A percentile compares a stretch with the other conserved stretches of the same genome.
phyloP scores from a whole-genome alignment of 495 filamentous ascomycete species.

The Parathielavia appendiculata region DNA sequence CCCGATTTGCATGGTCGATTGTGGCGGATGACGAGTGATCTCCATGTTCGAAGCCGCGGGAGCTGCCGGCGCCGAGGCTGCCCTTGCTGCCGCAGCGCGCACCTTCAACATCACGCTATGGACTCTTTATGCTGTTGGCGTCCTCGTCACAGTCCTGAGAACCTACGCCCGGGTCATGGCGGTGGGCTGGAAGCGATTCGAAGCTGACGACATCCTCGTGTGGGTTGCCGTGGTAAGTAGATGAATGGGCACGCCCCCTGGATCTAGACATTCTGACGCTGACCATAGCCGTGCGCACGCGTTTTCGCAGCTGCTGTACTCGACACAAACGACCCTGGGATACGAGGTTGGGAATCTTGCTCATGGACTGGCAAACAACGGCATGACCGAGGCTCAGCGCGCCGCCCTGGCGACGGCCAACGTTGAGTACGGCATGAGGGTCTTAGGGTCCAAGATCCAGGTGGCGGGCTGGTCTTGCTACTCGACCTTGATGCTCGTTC shows the following conservation, averaged over 20 bases:
- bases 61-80: slow-evolving; percentile 34
- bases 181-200: slow-evolving; percentile 33
- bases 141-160: slow-evolving; percentile 32
- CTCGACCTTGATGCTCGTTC: slow-evolving; percentile 46
- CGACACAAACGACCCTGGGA: slow-evolving; percentile 34
- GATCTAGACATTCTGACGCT: background rate
- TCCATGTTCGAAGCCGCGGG: slow-evolving; percentile 1
- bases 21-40: too few species aligned
- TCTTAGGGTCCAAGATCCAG: slow-evolving; percentile 56
- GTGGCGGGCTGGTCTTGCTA: slow-evolving; percentile 55
- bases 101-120: slow-evolving; percentile 42
- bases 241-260: background rate
- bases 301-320: slow-evolving; percentile 31
- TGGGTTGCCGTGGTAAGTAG: slow-evolving; percentile 39
- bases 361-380: slow-evolving; percentile 55
- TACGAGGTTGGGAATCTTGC: slow-evolving; percentile 42
- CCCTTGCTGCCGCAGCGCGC: slow-evolving; percentile 25
- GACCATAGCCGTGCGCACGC: background rate
- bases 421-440: slow-evolving; percentile 43
- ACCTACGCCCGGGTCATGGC: slow-evolving; percentile 35
- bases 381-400: slow-evolving; percentile 53
- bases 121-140: slow-evolving; percentile 42
- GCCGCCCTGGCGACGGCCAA: slow-evolving; percentile 40
- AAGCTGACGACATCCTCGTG: slow-evolving; percentile 39
- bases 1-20: too few species aligned